Conservation (phyloP, 805 yeast genomes). For the Grigorovia yakushimaensis region DNA sequence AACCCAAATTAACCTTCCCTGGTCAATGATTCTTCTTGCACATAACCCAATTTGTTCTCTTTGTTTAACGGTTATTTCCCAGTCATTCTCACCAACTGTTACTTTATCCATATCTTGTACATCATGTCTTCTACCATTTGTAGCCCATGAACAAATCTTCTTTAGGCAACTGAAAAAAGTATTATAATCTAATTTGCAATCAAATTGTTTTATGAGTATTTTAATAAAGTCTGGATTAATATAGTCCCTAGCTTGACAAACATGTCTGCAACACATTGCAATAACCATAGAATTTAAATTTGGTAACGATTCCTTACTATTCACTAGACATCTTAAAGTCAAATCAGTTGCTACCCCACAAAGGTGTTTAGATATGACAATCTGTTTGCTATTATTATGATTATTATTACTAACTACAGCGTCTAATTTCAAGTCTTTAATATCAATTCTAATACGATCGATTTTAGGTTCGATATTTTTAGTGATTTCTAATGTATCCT, state of each 20-base stretch:
- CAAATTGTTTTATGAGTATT: conserved; percentile 32
- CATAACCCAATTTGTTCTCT: conserved; percentile 53
- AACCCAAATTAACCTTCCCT: conserved; percentile 39
- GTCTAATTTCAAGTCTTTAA: conserved; percentile 59
- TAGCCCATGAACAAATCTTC: conserved; percentile 82
- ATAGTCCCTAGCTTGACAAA: conserved; percentile 49
- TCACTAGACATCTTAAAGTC: conserved; percentile 55
- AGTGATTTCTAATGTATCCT: conserved; percentile 36
- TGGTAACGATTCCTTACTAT: conserved; percentile 20
- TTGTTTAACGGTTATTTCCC: conserved; percentile 33
- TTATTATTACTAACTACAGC: conserved; percentile 27
- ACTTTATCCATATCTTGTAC: conserved; percentile 29
- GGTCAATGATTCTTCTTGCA: conserved; percentile 69
- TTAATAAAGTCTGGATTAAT: conserved; percentile 20
- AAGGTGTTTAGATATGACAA: conserved; percentile 72
- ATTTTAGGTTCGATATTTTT: neutral
- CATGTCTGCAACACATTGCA: conserved; percentile 92
- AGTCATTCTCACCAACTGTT: neutral
- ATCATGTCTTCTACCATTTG: conserved; percentile 50
- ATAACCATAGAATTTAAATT: conserved; percentile 52
- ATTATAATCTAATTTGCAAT: conserved; percentile 10
- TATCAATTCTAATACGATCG: conserved; percentile 47
- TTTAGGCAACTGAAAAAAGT: conserved; percentile 40
- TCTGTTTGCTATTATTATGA: neutral
- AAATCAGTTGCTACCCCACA: conserved; percentile 94